These are phyloP conservation scores for Phytophthora quininea DNA, from an alignment of 352 stramenopile species.

Conservation along the genomic window DNA sequence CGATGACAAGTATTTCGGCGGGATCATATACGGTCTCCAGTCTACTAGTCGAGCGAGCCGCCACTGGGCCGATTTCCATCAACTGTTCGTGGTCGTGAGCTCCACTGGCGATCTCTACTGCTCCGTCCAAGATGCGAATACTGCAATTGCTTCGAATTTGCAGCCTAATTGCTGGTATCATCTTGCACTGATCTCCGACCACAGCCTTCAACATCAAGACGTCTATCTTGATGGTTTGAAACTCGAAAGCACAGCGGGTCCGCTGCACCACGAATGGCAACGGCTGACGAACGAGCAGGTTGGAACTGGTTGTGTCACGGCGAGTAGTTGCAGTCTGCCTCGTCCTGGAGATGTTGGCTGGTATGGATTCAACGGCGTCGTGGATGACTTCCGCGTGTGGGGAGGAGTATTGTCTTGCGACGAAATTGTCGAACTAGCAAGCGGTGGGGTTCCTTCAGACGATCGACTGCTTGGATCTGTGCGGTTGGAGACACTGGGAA, in stretches of 20 bases:
- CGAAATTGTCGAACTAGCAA: constrained; percentile 15
- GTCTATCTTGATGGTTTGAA: constrained; percentile 38
- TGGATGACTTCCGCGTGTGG: constrained; percentile 43
- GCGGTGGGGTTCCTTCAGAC: not conserved
- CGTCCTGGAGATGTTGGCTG: constrained; percentile 12
- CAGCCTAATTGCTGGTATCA: constrained; percentile 43
- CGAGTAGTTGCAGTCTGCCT: not conserved
- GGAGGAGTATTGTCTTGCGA: constrained; percentile 11
- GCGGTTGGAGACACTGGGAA: not conserved
- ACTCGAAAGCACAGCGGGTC: not conserved
- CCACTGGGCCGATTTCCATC: constrained; percentile 18
- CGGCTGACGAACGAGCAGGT: constrained; percentile 28
- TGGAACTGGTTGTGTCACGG: constrained; percentile 29
- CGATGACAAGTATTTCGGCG: not conserved
- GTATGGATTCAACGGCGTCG: constrained; percentile 40
- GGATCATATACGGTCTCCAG: constrained; percentile 21
- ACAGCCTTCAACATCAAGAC: constrained; percentile 14
- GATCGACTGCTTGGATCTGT: not conserved
- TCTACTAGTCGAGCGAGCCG: constrained; percentile 2
- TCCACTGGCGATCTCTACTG: constrained; percentile 32
- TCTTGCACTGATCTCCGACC: constrained; percentile 35
- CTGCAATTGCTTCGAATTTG: constrained; percentile 17
- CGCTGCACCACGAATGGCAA: constrained; percentile 9
- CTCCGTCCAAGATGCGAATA: constrained; percentile 22
- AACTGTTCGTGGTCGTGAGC: constrained; percentile 35